Evolutionary conservation across 2,329 filamentous ascomycete species (phyloP).

Genomic region (Verruconis gallopava): DNA sequence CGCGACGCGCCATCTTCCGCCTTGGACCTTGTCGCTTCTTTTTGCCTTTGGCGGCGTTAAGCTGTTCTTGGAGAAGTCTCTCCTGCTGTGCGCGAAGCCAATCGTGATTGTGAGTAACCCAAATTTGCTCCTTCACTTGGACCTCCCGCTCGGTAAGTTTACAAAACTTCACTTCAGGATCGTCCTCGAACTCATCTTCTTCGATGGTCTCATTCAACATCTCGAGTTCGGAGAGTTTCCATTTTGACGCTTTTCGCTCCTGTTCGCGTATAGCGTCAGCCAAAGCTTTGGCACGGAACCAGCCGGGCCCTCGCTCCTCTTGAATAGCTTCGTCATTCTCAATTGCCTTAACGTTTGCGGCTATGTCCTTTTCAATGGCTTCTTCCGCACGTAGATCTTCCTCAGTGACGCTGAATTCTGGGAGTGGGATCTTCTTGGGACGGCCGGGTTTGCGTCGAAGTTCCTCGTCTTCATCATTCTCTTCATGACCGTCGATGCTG

Average conservation of each 20-base stretch:
- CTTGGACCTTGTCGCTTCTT: slow-evolving; percentile 31
- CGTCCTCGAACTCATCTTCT: slow-evolving; percentile 79
- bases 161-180: slow-evolving; percentile 76
- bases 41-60: slow-evolving; percentile 40
- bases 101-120: slow-evolving; percentile 89
- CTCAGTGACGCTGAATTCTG: slow-evolving; percentile 11
- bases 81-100: slow-evolving; percentile 80
- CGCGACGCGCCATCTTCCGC: slow-evolving; percentile 10
- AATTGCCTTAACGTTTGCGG: slow-evolving; percentile 17
- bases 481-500: slow-evolving; percentile 6
- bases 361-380: slow-evolving; percentile 33
- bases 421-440: slow-evolving; percentile 4
- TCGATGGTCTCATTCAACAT: slow-evolving; percentile 4
- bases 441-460: slow-evolving; percentile 6
- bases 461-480: background rate
- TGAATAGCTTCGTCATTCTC: slow-evolving; percentile 20
- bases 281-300: slow-evolving; percentile 15
- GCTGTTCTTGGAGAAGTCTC: slow-evolving; percentile 63
- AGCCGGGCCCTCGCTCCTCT: slow-evolving; percentile 18
- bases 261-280: slow-evolving; percentile 3
- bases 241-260: slow-evolving; percentile 4
- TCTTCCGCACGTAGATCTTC: slow-evolving; percentile 35
- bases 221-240: slow-evolving; percentile 3
- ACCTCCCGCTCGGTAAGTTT: slow-evolving; percentile 61
- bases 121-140: slow-evolving; percentile 76